These are phyloP conservation scores for Mycena sp. DNA, from an alignment of 1,284 basidiomycete genomes.

Conservation along the genomic window DNA sequence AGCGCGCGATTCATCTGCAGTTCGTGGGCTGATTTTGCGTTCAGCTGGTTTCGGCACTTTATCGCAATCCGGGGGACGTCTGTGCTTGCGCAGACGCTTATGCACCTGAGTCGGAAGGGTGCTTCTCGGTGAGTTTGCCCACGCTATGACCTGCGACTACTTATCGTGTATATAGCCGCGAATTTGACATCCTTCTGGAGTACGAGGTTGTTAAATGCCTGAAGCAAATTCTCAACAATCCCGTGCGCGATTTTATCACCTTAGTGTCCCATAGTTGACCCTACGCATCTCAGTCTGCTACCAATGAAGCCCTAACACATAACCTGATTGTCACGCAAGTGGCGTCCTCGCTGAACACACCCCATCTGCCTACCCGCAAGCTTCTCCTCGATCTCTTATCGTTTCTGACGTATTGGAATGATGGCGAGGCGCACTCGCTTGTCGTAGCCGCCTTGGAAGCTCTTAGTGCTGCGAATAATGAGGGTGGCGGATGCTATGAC, in stretches of 20 bases:
- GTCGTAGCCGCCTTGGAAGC: slow-evolving; percentile 72
- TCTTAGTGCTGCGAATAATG: slow-evolving; percentile 73
- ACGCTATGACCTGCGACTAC: background rate
- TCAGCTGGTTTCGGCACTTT: slow-evolving; percentile 87
- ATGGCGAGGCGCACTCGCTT: slow-evolving; percentile 60
- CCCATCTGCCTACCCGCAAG: slow-evolving; percentile 84
- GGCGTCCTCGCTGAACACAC: slow-evolving; percentile 85
- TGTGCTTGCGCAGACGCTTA: slow-evolving; percentile 85
- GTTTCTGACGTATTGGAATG: slow-evolving; percentile 71
- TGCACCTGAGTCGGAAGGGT: slow-evolving; percentile 78
- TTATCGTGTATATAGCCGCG: slow-evolving; percentile 54
- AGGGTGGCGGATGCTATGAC: slow-evolving; percentile 73
- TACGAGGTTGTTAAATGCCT: slow-evolving; percentile 93
- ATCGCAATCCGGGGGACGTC: slow-evolving; percentile 84
- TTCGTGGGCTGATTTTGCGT: slow-evolving; percentile 17
- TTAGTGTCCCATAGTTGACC: background rate
- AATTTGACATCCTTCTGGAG: slow-evolving; percentile 80
- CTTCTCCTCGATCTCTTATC: slow-evolving; percentile 82
- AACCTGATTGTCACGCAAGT: slow-evolving; percentile 85
- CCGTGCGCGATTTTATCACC: slow-evolving; percentile 53
- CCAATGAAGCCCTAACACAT: slow-evolving; percentile 83
- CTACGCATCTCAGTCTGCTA: slow-evolving; percentile 65
- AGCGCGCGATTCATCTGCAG: background rate
- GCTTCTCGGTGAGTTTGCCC: slow-evolving; percentile 58
- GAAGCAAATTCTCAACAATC: slow-evolving; percentile 84